Evolutionary conservation across 768 basidiomycete genomes (phyloP), one percentile per base, ranked within the genome.

Genomic region (Trametes cingulata): DNA sequence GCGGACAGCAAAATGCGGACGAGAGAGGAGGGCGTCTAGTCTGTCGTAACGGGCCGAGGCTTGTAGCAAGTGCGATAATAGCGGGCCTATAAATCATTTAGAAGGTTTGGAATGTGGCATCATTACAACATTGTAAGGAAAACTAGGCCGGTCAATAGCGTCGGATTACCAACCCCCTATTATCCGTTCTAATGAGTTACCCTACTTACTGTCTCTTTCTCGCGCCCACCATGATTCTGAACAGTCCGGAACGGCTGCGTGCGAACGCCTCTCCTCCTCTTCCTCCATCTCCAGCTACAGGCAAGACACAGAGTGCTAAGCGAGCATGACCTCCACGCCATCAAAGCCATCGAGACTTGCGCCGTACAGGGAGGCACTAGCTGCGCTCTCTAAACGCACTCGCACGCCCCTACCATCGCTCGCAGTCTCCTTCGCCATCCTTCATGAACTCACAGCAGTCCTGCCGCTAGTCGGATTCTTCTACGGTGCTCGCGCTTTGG

Each of bases 381-480:
- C 78, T 17, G 74, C 79, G 1, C 68, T 94, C 12, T 86, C 93
- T 17, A 73, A 78, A 6, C 82, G 86, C 37, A 92, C 92, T 17
- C 84, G 88, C 17, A 79, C 90, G 1, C 90, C 91, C 14, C 69
- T 95, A 0, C 80, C 92, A 1, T 93, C 92, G 12, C 81, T 97
- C 62, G 64, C 83, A 9, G 63, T 90, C 41, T 92, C 93, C 0
- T 96, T 97, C 64, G 85, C 83, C 6, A 74, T 95, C 53, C 78
- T 97, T 2, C 95, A 97, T 69, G 94, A 97, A 69, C 63, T 92
- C 12, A 94, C 93, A 0, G 93, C 94, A 0, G 68, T 95, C 51
- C 78, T 85, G 0, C 92, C 94, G 2, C 79, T 95, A 27, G 80
- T 88, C 4, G 82, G 85, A 36, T 70, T 91, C 39, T 96, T 93